phyloP scores from a whole-genome alignment of 768 basidiomycete genomes.

The Tricholoma sp. region DNA sequence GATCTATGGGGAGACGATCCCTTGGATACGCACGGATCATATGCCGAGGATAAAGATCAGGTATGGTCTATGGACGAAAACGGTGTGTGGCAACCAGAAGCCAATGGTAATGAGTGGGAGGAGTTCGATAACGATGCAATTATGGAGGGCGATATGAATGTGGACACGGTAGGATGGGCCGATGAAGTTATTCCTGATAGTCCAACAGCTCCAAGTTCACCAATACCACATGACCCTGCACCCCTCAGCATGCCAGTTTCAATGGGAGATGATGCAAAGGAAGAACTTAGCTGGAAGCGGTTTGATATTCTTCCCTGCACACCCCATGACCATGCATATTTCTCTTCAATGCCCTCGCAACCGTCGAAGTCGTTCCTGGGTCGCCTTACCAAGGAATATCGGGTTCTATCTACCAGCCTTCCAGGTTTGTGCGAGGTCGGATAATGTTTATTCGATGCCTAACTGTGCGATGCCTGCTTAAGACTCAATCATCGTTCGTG shows the following conservation, averaged over 20 bases:
- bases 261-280: conserved; percentile 17
- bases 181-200: conserved; percentile 8
- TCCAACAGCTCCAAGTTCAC: not conserved
- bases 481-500: conserved; percentile 87
- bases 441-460: not conserved
- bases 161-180: conserved; percentile 14
- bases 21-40: conserved; percentile 38
- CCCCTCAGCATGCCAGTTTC: not conserved
- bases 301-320: conserved; percentile 75
- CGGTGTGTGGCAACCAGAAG: conserved; percentile 42
- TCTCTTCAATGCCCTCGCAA: conserved; percentile 50
- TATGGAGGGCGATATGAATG: conserved; percentile 17
- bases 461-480: not conserved
- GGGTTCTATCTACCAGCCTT: conserved; percentile 68
- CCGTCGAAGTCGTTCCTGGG: conserved; percentile 70
- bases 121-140: conserved; percentile 26
- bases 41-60: conserved; percentile 37
- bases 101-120: conserved; percentile 37
- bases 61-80: conserved; percentile 40
- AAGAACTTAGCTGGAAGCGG: conserved; percentile 61
- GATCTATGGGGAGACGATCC: conserved; percentile 52
- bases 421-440: conserved; percentile 54
- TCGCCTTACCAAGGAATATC: conserved; percentile 81
- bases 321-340: conserved; percentile 81
- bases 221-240: not conserved